A percentile compares a stretch with the other conserved stretches of the same genome.
These are phyloP conservation scores for Sanghuangporus weigelae DNA, from an alignment of 1,284 basidiomycete genomes.

Conservation along the genomic window DNA sequence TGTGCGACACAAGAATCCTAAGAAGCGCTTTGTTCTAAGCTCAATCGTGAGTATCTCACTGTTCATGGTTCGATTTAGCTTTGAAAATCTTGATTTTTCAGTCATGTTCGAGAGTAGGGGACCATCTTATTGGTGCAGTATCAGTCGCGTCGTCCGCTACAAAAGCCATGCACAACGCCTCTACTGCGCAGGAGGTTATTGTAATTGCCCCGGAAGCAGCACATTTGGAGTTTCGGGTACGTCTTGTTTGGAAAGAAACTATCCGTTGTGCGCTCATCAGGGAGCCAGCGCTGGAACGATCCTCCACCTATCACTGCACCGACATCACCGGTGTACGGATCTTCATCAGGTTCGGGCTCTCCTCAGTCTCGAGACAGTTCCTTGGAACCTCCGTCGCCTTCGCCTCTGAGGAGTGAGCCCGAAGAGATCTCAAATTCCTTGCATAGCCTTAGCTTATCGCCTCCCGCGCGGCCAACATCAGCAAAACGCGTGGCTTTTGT, in stretches of 20 bases:
- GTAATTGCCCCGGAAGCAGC: conserved; percentile 61
- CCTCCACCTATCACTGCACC: conserved; percentile 40
- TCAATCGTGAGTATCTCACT: conserved; percentile 49
- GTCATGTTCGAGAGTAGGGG: conserved; percentile 40
- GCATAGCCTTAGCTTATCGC: conserved; percentile 15
- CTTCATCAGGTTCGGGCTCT: conserved; percentile 4
- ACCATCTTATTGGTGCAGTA: conserved; percentile 68
- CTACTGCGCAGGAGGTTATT: conserved; percentile 71
- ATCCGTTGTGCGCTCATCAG: not conserved
- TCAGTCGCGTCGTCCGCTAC: conserved; percentile 66
- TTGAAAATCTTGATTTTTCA: conserved; percentile 34
- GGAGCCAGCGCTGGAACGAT: conserved; percentile 61
- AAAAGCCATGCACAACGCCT: conserved; percentile 69
- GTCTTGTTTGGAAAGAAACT: conserved; percentile 20
- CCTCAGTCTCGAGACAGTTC: conserved; percentile 8
- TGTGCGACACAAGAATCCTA: conserved; percentile 67
- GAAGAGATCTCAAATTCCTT: conserved; percentile 12
- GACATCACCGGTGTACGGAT: conserved; percentile 22
- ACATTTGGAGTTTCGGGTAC: conserved; percentile 65
- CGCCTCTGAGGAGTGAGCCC: conserved; percentile 11
- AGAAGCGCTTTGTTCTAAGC: conserved; percentile 66
- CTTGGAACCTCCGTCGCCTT: conserved; percentile 14
- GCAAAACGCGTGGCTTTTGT: conserved; percentile 64
- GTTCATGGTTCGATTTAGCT: conserved; percentile 24
- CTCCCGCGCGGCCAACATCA: conserved; percentile 47